Base-by-base conservation (phyloP, 768 basidiomycete genomes). In the Russula griseocarnosa region DNA sequence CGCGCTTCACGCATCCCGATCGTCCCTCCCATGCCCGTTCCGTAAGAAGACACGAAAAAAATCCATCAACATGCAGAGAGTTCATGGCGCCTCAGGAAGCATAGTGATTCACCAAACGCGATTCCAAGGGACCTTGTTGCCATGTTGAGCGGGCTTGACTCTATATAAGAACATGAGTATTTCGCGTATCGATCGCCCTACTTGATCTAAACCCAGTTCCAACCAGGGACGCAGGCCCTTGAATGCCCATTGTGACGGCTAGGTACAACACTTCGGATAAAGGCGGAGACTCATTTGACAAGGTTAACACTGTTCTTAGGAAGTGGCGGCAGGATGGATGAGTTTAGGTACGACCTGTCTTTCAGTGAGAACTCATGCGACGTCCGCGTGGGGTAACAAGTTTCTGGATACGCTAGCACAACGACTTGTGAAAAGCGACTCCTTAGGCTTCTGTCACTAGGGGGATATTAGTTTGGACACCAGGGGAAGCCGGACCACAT, bases 51-150 rank as follows among this genome's bases (percentile, higher is more conserved):
- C 59, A 55, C 56, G 24, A 16, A 16, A 40, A 40, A 49, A 40
- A 26, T 42, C 59, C 60, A 65, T 61, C 64, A 61, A 65, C 64
- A 65, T 32, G 63, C 63, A 55, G 53, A 10, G 47, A 52, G 42
- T 55, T 65, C 59, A 40, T 61, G 59, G 63, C 59, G 9, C 5
- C 30, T 44, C 24, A 30, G 28, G 22, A 55, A 55, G 54, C 40
- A 50, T 13, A 30, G 24, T 8, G 59, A 52, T 65, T 65, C 64
- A 20, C 58, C 59, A 65, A 40, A 49, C 24, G 54, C 46, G 26
- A 32, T 44, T 44, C 40, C 10, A 32, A 44, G 38, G 49, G 42
- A 7, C 47, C n/a, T 18, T 44, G 54, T 49, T 44, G 5, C 53
- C 62, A 55, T 56, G 24, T 56, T 8, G 13, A 55, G 63, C 40